Evolutionary conservation across 805 yeast genomes (phyloP).

Genomic region (Zygoascus tannicola): DNA sequence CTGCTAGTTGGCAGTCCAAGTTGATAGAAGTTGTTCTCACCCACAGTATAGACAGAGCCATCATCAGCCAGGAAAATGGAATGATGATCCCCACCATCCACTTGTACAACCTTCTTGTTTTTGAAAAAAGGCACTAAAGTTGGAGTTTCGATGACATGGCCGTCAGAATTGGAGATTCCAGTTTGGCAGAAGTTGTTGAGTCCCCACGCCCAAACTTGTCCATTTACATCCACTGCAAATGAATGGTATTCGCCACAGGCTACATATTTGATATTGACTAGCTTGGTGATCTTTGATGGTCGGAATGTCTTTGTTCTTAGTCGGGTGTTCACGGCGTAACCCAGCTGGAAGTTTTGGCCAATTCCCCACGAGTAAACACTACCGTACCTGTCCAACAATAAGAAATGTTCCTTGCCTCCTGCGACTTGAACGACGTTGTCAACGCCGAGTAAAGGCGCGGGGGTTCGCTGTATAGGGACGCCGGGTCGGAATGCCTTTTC

Average conservation of each 20-base stretch:
- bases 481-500: conserved; percentile 69
- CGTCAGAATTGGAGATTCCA: conserved; percentile 64
- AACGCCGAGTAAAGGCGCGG: conserved; percentile 52
- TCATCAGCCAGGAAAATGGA: conserved; percentile 61
- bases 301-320: conserved; percentile 36
- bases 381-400: conserved; percentile 78
- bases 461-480: conserved; percentile 54
- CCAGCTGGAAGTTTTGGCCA: conserved; percentile 88
- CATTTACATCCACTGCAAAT: conserved; percentile 74
- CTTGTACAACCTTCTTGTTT: conserved; percentile 41
- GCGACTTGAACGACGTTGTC: conserved; percentile 73
- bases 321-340: conserved; percentile 50
- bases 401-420: conserved; percentile 84
- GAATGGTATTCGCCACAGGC: conserved; percentile 95
- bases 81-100: conserved; percentile 95
- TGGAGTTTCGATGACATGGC: conserved; percentile 70
- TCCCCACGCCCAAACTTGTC: conserved; percentile 83
- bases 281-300: conserved; percentile 72
- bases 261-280: conserved; percentile 66
- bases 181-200: conserved; percentile 95
- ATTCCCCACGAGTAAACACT: conserved; percentile 95
- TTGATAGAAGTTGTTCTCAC: conserved; percentile 90
- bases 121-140: conserved; percentile 59
- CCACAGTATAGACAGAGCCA: conserved; percentile 78
- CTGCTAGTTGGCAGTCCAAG: conserved; percentile 63